These are phyloP conservation scores for Schwanniomyces yamadae DNA, from an alignment of 805 yeast genomes.

Conservation along the genomic window DNA sequence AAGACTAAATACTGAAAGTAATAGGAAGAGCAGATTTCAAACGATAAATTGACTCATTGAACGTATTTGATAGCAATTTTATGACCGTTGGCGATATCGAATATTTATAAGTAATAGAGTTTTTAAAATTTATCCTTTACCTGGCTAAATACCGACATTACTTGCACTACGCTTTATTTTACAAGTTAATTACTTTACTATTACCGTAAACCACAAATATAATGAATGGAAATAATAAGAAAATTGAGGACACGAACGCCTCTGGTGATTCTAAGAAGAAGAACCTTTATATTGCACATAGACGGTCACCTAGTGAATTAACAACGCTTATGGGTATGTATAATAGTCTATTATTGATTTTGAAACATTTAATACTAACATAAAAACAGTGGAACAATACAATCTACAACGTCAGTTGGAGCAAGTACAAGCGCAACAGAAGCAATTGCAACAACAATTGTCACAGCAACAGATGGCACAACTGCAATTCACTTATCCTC, in stretches of 20 bases:
- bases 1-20: too few relatives aligned
- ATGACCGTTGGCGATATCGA: too few relatives aligned
- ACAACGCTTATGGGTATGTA: constrained; percentile 73
- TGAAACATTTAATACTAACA: constrained; percentile 4
- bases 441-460: constrained; percentile 54
- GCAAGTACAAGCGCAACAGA: constrained; percentile 87
- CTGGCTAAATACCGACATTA: too few relatives aligned
- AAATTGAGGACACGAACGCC: not conserved
- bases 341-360: not conserved
- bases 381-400: constrained; percentile 64
- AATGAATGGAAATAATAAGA: constrained; percentile 1
- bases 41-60: too few relatives aligned
- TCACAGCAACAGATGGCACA: constrained; percentile 56
- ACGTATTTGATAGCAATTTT: too few relatives aligned
- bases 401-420: constrained; percentile 91
- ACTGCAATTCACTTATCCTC: constrained; percentile 26
- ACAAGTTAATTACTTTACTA: not conserved
- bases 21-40: too few relatives aligned
- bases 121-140: too few relatives aligned
- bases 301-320: constrained; percentile 93
- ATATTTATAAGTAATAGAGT: too few relatives aligned
- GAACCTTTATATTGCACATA: constrained; percentile 86
- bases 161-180: too few relatives aligned
- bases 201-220: not conserved
- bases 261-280: constrained; percentile 22